Base-by-base conservation (phyloP, 2,329 filamentous ascomycete species). In the Hymenoscyphus infarciens region DNA sequence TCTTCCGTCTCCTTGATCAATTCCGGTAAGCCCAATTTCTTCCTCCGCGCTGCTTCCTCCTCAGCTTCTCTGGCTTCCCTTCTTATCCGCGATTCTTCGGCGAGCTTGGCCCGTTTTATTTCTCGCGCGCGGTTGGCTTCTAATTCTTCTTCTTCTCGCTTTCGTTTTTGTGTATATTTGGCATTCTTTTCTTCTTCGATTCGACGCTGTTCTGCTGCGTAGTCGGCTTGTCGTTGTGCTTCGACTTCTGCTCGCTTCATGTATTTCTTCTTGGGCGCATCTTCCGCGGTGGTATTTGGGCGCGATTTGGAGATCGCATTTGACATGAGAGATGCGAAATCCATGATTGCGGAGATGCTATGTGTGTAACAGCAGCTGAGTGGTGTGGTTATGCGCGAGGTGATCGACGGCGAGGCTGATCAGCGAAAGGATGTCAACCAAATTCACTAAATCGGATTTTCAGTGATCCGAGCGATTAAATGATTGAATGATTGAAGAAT, bases 241-340 rank as follows among this genome's bases (percentile, higher is more conserved):
- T 99, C 95, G 69, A 92, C 75, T 68, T 99, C 94, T 68, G 89
- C 87, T 68, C 92, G 91, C 70, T 91, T 92, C 66, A 91, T 78
- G 75, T 92, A 98, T 77, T 96, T 97, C 72, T 89, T 60, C 72
- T 89, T 60, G 27, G 58, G 53, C n/a, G 58, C 42, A 22, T 42
- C 45, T 0, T 19, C 10, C 16, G 78, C 60, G 31, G 72, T 62
- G 42, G 69, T 61, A 53, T 56, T 73, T 65, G 83, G 78, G 76
- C 91, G 91, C 69, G 88, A 82, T 76, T 95, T 96, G 72, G 90
- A 86, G 72, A 99, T 95, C 77, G 97, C 92, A 74, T 92, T 90
- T 72, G 90, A 87, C 91, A 99, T 96, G 56, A 99, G 81, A 39
- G 92, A 86, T 65, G 92, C 92, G 80, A 99, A 99, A 77, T 99